Base-by-base conservation (phyloP, 2,329 filamentous ascomycete species). In the Capronia epimyces region DNA sequence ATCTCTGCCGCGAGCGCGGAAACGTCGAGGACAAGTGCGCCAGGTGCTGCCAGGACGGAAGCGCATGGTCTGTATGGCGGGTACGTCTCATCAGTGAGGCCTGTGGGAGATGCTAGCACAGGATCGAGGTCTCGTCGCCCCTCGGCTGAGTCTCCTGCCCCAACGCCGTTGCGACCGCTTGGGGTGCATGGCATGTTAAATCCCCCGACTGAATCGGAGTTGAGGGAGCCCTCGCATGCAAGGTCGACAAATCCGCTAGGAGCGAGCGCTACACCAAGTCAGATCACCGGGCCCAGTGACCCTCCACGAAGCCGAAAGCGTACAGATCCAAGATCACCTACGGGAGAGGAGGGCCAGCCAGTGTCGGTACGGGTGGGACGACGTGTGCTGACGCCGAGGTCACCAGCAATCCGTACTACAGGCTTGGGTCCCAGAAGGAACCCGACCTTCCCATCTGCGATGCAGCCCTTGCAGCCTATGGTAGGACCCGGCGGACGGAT, bases 311-410 rank as follows among this genome's bases (percentile, higher is more conserved):
- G 53, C 43, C 54, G 58, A 42, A 62, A 62, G 27, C 52, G 58
- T 18, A 52, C 52, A 41, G 57, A 58, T 20, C 49, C 48, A 34
- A 44, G 49, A 36, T 60, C 60, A 2, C 57, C 60, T 20, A 40
- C 42, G 6, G 44, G 51, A 27, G 55, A 56, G 16, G 41, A 50
- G 9, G 54, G 50, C 29, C 43, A 41, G 13, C 37, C 43, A 9
- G 5, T 43, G 12, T 44, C 44, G 25, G 18, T 39, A 21, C 49
- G 47, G 18, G 8, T 40, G n/a, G 55, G 50, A 25, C 55, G 79
- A 56, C 74, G 75, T 27, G 74, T 80, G n/a, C 62, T 82, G 53
- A 81, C 77, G 9, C 79, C 81, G 1, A 73, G 75, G 56, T 82
- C 81, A 8, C 80, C 80, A 8, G 67, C 63, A 3, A 46, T 74